Evolutionary conservation across 306 rosid genomes (phyloP), one percentile per base, ranked within the genome.

Genomic region (Echinosophora koreensis): DNA sequence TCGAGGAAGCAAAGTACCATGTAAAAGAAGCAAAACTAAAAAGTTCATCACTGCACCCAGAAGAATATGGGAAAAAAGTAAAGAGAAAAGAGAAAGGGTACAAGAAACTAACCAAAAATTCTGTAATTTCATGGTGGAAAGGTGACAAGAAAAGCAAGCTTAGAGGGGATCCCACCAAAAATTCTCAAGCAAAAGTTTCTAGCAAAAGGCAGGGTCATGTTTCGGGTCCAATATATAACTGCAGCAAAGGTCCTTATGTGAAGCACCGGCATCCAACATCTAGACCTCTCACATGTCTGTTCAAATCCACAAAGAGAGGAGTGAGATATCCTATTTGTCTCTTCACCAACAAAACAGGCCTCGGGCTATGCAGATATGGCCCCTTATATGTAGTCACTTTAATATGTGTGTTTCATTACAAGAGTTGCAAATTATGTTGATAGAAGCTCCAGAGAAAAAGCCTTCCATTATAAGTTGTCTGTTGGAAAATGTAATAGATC

Each of bases 111-210:
- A 92, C 96, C 98, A 96, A 84, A 64, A 83, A 63, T 18, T 74
- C 86, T 8, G 50, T 92, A 44, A 17, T 84, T 80, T 90, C 94
- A 22, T 92, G 96, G 99, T 90, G 86, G 88, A 95, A 91, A 77
- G 27, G 80, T 41, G 89, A 87, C 57, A 86, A 84, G 77, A 80
- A 84, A 79, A 83, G 13, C 82, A 85, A 81, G 74, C 46, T 70
- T 60, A 15, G 52, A 35, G 67, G 42, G 61, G 73, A 86, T 78
- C 50, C 44, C 57, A 71, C 67, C 4, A 66, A 62, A 22, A 78
- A 47, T 71, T 64, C 64, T 14, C 50, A 34, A 3, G 0, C 79
- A 34, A 78, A 65, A 60, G 86, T 66, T 78, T 74, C 12, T 77
- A 65, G 52, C 59, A 69, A 76, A 78, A 88, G 63, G 38, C 10